Evolutionary conservation across 306 rosid genomes (phyloP), one percentile per base, ranked within the genome.

Genomic region (Cucurbita argyrosperma): DNA sequence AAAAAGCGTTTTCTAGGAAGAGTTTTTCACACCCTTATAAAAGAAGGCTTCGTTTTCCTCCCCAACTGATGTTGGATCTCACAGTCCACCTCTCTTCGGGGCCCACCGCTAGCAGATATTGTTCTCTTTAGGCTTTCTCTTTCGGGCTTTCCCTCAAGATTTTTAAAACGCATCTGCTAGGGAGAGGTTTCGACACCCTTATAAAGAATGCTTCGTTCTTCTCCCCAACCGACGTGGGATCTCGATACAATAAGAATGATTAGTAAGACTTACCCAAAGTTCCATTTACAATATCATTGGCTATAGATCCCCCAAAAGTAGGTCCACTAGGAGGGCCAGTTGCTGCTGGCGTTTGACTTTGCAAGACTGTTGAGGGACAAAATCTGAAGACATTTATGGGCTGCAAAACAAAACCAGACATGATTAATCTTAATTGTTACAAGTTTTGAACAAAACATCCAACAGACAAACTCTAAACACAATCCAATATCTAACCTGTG

Each of bases 331-430:
- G 76, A 49, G 76, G 77, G 60, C 75, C 77, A 6, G 80, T 82
- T 39, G 87, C 78, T 77, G 76, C 82, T 74, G 66, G 76, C 79
- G 84, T 76, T 81, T 85, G 89, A 77, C 77, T 75, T 43, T 86
- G 91, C 46, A 82, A 87, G 64, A 38, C 70, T 70, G 79, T 58
- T 49, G 84, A 89, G 59, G 89, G 78, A 76, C 90, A 87, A 77
- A 86, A 84, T 76, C 90, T 80, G 72, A 81, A 82, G 62, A 77
- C 78, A 78, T 89, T 85, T 84, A 83, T 75, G 12, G 90, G 83
- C 96, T 89, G 84, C 83, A 74, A 74, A 4, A 67, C 45, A 80
- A 19, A 64, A 21, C 39, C 16, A 30, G 42, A 12, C 19, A 9
- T n/a, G 43, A 61, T 61, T 23, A 79, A 9, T 76, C 30, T 6